A percentile compares a stretch with the other conserved stretches of the same genome.
phyloP scores from a whole-genome alignment of 768 basidiomycete species.

The Dacryopinax spathularia region DNA sequence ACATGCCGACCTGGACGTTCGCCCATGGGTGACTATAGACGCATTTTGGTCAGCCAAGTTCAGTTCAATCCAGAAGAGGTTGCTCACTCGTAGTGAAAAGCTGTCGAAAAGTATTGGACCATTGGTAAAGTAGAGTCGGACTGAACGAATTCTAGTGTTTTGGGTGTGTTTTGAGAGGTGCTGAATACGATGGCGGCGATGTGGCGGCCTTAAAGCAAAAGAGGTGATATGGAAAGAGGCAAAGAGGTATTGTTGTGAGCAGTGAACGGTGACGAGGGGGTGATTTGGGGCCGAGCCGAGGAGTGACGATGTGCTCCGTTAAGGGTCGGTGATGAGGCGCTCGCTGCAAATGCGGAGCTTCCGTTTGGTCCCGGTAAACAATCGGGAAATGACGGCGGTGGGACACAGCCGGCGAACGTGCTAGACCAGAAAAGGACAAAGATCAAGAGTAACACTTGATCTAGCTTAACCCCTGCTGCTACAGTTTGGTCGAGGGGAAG shows the following conservation, averaged over 20 bases:
- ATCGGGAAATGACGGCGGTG: not conserved
- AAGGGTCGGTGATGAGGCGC: not conserved
- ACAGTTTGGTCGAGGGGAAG: not conserved
- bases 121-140: not conserved
- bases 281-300: not conserved
- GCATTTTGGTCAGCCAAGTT: not conserved
- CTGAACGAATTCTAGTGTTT: not conserved
- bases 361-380: not conserved
- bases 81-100: constrained; percentile 2
- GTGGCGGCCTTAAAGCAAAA: not conserved
- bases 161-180: not conserved
- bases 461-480: not conserved
- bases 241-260: not conserved
- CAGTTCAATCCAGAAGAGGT: not conserved
- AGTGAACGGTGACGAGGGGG: not conserved
- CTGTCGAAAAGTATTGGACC: not conserved
- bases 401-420: not conserved
- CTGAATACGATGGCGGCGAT: not conserved
- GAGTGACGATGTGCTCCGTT: not conserved
- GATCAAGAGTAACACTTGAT: too few species aligned
- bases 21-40: constrained; percentile 65
- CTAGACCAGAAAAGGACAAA: not conserved
- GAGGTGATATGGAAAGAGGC: not conserved
- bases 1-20: constrained; percentile 83
- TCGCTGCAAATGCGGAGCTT: not conserved